Conservation (phyloP, 2,329 filamentous ascomycete genomes). For the Scortechinia acanthostroma region DNA sequence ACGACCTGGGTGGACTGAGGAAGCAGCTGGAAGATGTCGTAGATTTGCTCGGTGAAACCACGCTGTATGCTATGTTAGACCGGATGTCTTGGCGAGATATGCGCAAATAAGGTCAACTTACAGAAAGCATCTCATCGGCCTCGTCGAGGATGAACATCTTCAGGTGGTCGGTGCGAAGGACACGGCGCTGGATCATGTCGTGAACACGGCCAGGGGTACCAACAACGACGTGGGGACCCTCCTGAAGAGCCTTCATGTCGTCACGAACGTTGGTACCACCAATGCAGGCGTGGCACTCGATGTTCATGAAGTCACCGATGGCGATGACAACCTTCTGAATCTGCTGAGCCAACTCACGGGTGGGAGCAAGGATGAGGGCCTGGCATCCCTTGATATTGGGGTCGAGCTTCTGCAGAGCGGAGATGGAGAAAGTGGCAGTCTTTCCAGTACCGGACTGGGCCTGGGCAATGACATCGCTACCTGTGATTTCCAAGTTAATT, state of each 20-base stretch:
- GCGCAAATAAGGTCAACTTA: conserved; percentile 15
- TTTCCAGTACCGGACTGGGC: conserved; percentile 76
- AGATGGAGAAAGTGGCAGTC: conserved; percentile 76
- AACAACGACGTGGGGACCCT: conserved; percentile 70
- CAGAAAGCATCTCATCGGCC: conserved; percentile 72
- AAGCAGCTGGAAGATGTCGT: conserved; percentile 69
- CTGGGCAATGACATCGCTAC: conserved; percentile 74
- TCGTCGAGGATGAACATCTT: conserved; percentile 79
- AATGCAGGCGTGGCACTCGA: conserved; percentile 74
- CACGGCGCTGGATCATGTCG: conserved; percentile 73
- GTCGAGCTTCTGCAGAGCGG: conserved; percentile 72
- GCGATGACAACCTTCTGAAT: conserved; percentile 76
- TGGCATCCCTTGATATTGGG: conserved; percentile 70
- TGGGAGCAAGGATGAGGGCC: conserved; percentile 71
- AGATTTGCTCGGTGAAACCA: conserved; percentile 72
- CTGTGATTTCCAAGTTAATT: conserved; percentile 29
- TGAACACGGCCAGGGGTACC: conserved; percentile 73
- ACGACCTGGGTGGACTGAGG: conserved; percentile 68
- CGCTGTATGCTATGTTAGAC: conserved; percentile 33
- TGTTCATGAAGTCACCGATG: conserved; percentile 75
- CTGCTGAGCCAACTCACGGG: conserved; percentile 72
- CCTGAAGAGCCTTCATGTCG: conserved; percentile 70
- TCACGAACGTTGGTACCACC: conserved; percentile 72
- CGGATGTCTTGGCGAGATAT: neutral
- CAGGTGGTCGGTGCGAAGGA: conserved; percentile 69